These are phyloP conservation scores for Nicotiana tomentosiformis DNA, from an alignment of 257 asterid species.

Conservation along the genomic window DNA sequence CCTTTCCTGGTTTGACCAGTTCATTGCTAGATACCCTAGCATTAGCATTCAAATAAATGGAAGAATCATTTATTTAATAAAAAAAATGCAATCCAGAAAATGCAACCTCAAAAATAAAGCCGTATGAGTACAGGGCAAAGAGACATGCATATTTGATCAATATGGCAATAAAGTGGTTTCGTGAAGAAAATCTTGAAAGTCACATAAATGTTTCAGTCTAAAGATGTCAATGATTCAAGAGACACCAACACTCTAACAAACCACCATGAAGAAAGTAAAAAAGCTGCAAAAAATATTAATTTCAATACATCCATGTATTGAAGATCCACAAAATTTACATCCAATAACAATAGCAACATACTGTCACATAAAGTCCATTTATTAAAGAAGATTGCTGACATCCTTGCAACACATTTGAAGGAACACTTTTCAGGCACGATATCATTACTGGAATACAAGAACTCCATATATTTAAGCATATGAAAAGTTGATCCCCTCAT, in stretches of 20 bases:
- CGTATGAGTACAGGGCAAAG: not conserved
- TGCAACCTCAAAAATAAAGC: not conserved
- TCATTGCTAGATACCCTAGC: slow-evolving; percentile 50
- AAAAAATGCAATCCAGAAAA: not conserved
- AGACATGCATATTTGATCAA: not conserved
- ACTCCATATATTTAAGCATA: not conserved
- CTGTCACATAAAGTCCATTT: not conserved
- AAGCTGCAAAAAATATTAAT: not conserved
- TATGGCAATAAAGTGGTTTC: not conserved
- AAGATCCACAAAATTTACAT: not conserved
- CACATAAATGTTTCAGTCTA: not conserved
- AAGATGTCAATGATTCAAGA: not conserved
- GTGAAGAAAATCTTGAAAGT: not conserved
- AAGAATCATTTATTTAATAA: not conserved
- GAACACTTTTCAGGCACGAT: not conserved
- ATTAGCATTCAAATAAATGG: not conserved
- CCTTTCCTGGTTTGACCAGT: slow-evolving; percentile 54
- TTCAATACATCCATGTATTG: not conserved
- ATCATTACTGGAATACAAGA: not conserved
- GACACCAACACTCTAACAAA: not conserved
- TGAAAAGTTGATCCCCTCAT: not conserved
- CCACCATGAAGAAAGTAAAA: not conserved
- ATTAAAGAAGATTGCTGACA: not conserved
- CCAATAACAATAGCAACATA: not conserved
- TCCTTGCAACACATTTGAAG: not conserved